Base-by-base conservation (phyloP, 805 yeast genomes). In the Yarrowia sp. region DNA sequence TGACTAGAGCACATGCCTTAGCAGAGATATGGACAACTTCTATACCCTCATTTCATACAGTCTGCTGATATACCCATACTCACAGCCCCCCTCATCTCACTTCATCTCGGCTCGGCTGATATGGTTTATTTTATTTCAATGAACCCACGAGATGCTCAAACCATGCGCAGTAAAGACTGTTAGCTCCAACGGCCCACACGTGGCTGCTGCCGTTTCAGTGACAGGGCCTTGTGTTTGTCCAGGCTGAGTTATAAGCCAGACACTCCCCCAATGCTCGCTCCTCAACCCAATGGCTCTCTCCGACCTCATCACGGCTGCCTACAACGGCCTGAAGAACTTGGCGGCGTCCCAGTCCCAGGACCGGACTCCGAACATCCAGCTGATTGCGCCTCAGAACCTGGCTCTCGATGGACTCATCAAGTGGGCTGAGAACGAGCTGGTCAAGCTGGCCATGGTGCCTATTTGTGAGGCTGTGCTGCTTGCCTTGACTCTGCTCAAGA, bases 341-440 rank as follows among this genome's bases (percentile, higher is more conserved):
- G 45, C 47, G 2, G 15, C 15, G 13, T 13, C 6, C 15, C n/a
- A 35, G 17, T 17, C 22, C 14, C 32, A 35, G 32, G 33, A 18
- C 17, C 57, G 18, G 9, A 53, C 45, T 22, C n/a, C 45, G 1
- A n/a, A 31, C 6, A 38, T 55, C 38, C 45, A 55, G 38, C 10
- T 13, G 8, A 31, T 5, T 4, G 61, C 13, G 5, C 13, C 47
- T 31, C 36, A 39, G 47, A 28, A 41, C 38, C 47, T 55, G 31
- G 22, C 61, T 11, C 38, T 55, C 13, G 47, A 55, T 7, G 36
- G 35, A 28, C 36, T 55, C 17, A 41, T 55, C 38, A 41, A 31
- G 22, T 55, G 61, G 61, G 61, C 61, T 47, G 61, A 31, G 47
- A 31, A 41, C 1, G 61, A 55, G 47, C 38, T 55, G 11, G 43